Evolutionary conservation across 2,329 filamentous ascomycete species (phyloP).

Genomic region (Pyrenophora teres): DNA sequence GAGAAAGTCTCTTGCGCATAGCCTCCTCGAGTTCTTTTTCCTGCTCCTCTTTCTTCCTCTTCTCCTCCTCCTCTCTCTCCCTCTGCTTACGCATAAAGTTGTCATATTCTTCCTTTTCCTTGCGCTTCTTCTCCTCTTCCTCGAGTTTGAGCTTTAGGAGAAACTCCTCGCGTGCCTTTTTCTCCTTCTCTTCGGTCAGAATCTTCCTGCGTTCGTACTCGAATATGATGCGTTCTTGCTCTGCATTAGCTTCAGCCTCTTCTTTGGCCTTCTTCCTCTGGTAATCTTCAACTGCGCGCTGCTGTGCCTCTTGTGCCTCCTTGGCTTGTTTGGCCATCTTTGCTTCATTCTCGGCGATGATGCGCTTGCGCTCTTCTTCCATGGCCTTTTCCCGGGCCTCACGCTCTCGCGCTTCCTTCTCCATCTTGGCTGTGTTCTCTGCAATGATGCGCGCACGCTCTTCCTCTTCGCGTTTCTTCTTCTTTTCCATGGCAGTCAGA

Average conservation of each 20-base stretch:
- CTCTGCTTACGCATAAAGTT: constrained; percentile 49
- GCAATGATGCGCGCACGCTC: constrained; percentile 34
- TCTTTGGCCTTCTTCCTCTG: constrained; percentile 42
- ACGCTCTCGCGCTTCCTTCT: constrained; percentile 35
- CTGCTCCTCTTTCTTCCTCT: constrained; percentile 47
- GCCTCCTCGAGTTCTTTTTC: constrained; percentile 51
- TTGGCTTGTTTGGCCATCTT: constrained; percentile 36
- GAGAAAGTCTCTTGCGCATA: constrained; percentile 52
- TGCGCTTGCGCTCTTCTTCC: constrained; percentile 34
- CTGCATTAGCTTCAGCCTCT: constrained; percentile 36
- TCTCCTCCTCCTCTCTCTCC: constrained; percentile 49
- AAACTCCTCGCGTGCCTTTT: constrained; percentile 44
- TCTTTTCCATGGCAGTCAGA: constrained; percentile 6
- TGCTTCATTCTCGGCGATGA: constrained; percentile 38
- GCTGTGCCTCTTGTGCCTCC: constrained; percentile 39
- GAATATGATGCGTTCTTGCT: constrained; percentile 40
- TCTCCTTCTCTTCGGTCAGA: constrained; percentile 45
- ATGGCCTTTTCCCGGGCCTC: constrained; percentile 31
- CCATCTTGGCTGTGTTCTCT: constrained; percentile 38
- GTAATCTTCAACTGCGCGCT: constrained; percentile 42
- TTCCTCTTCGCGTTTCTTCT: constrained; percentile 35
- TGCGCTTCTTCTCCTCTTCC: constrained; percentile 47
- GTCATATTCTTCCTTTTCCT: constrained; percentile 51
- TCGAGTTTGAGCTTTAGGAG: constrained; percentile 48
- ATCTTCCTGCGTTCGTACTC: constrained; percentile 46